Conservation (phyloP, 2,329 filamentous ascomycete genomes). For the Aspergillus cejpii region DNA sequence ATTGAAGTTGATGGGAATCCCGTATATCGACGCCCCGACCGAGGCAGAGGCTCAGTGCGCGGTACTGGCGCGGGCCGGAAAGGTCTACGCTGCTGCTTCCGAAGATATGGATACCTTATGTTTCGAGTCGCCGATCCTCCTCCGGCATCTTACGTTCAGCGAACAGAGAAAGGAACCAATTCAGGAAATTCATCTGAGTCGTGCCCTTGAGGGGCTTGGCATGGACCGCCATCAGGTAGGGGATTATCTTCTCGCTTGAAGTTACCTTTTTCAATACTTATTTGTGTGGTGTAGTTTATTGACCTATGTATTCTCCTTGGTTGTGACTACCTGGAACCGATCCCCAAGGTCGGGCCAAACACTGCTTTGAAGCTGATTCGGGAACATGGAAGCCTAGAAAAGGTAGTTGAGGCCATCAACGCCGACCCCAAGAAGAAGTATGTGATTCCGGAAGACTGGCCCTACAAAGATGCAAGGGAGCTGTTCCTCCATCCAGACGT, state of each 20-base stretch:
- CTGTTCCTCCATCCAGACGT: constrained; percentile 92
- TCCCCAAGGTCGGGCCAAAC: constrained; percentile 86
- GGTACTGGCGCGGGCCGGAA: constrained; percentile 76
- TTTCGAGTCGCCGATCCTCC: constrained; percentile 83
- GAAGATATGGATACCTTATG: constrained; percentile 99
- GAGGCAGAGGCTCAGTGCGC: constrained; percentile 98
- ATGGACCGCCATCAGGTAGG: constrained; percentile 81
- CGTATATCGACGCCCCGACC: constrained; percentile 89
- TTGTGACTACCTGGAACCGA: constrained; percentile 94
- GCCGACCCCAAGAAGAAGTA: constrained; percentile 73
- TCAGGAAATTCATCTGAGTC: constrained; percentile 84
- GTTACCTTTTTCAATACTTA: constrained; percentile 13
- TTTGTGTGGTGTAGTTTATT: constrained; percentile 61
- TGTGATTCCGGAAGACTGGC: constrained; percentile 91
- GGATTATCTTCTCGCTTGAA: no score
- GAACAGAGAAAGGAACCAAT: constrained; percentile 97
- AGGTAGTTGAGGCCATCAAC: constrained; percentile 73
- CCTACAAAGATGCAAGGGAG: constrained; percentile 81
- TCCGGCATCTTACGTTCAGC: constrained; percentile 91
- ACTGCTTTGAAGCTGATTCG: constrained; percentile 92
- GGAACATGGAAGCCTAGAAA: constrained; percentile 81
- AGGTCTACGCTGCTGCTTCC: constrained; percentile 92
- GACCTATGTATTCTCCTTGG: constrained; percentile 96
- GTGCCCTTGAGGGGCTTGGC: constrained; percentile 73
- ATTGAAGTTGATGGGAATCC: constrained; percentile 91